These are phyloP conservation scores for Thamnidium elegans DNA, from an alignment of 192 early-diverging fungal species.

Conservation along the genomic window DNA sequence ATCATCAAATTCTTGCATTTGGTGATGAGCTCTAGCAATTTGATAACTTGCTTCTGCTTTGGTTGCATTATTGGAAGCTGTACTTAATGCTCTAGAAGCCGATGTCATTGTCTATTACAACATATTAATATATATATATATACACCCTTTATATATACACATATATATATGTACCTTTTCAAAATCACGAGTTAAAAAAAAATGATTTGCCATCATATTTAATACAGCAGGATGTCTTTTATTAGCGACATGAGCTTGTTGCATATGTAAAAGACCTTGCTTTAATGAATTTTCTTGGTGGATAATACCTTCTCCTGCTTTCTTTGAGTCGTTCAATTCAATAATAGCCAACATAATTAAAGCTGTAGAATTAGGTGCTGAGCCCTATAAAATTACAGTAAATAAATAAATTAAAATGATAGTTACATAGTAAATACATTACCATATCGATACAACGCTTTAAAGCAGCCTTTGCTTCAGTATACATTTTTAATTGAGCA, in stretches of 20 bases:
- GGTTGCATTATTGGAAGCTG: conserved; percentile 49
- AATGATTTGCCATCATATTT: conserved; percentile 54
- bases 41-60: conserved; percentile 63
- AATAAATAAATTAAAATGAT: neutral
- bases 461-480: conserved; percentile 70
- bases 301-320: conserved; percentile 32
- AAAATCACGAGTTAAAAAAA: conserved; percentile 46
- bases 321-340: conserved; percentile 75
- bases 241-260: conserved; percentile 48
- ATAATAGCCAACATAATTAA: conserved; percentile 71
- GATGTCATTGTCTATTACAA: conserved; percentile 33
- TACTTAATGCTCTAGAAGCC: conserved; percentile 40
- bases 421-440: neutral
- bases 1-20: conserved; percentile 60
- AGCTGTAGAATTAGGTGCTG: conserved; percentile 58
- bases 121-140: neutral
- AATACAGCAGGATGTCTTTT: conserved; percentile 54
- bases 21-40: conserved; percentile 53
- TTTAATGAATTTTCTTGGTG: conserved; percentile 44
- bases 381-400: conserved; percentile 1
- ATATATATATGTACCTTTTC: conserved; percentile 29
- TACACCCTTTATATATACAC: neutral
- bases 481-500: conserved; percentile 63
- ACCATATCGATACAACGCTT: conserved; percentile 65
- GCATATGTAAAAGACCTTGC: conserved; percentile 46